Evolutionary conservation across 306 rosid genomes (phyloP).

Genomic region (Chamaecrista fasciculata): DNA sequence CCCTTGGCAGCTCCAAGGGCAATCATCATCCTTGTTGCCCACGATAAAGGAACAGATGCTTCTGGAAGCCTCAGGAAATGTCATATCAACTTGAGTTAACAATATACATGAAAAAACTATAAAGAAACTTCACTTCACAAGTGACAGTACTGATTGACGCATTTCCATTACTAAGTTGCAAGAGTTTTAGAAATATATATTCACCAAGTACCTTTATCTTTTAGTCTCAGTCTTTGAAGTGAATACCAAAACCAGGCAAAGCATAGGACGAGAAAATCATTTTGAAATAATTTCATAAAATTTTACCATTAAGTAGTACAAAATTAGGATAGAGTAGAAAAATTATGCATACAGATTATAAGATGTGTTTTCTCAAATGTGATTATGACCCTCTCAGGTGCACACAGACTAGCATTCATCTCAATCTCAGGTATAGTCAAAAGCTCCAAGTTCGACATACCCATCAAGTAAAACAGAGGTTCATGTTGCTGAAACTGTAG

Average conservation of each 20-base stretch:
- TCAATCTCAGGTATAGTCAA: background rate
- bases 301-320: background rate
- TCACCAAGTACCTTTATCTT: background rate
- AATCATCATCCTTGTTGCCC: constrained; percentile 92
- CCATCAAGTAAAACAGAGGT: background rate
- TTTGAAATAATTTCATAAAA: background rate
- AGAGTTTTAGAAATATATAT: background rate
- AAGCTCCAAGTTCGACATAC: background rate
- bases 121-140: constrained; percentile 12
- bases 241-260: constrained; percentile 6
- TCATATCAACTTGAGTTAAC: constrained; percentile 38
- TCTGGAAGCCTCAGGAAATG: constrained; percentile 55
- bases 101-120: constrained; percentile 22
- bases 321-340: background rate
- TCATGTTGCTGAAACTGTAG: background rate
- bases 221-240: constrained; percentile 4
- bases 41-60: constrained; percentile 77
- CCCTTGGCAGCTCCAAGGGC: constrained; percentile 99
- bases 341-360: background rate
- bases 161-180: background rate
- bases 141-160: background rate
- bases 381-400: background rate
- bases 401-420: background rate
- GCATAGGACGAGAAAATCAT: background rate
- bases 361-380: background rate